Evolutionary conservation across 139 green algal genomes (phyloP).

Genomic region (Chlorella sp.): DNA sequence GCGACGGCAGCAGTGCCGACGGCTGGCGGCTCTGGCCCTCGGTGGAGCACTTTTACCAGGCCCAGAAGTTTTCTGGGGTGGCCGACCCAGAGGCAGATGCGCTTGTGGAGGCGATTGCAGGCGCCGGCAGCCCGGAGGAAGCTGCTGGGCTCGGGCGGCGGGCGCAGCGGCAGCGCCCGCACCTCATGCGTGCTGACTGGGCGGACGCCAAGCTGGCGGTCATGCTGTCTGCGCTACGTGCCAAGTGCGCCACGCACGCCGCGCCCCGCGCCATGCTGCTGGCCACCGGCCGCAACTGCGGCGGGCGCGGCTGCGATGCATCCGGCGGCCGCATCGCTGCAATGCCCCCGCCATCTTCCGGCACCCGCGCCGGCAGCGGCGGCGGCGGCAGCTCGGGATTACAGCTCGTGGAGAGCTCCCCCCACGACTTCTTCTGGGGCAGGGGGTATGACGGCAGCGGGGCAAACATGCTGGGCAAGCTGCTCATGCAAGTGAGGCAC

Average conservation of each 20-base stretch:
- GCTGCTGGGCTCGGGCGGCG: constrained; percentile 83
- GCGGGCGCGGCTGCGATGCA: constrained; percentile 53
- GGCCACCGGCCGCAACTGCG: constrained; percentile 46
- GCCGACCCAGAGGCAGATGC: constrained; percentile 40
- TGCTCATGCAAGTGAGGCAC: constrained; percentile 87
- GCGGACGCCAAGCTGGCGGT: constrained; percentile 74
- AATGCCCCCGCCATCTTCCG: not conserved
- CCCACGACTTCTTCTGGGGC: constrained; percentile 93
- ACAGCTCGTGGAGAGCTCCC: constrained; percentile 79
- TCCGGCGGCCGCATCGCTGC: not conserved
- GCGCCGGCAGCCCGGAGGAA: constrained; percentile 85
- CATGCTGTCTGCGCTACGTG: constrained; percentile 84
- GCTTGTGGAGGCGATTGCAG: constrained; percentile 76
- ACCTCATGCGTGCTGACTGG: constrained; percentile 90
- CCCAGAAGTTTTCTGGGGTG: constrained; percentile 88
- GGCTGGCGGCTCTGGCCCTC: constrained; percentile 62
- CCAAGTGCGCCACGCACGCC: constrained; percentile 87
- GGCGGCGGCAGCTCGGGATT: not conserved
- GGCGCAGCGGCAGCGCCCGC: constrained; percentile 67
- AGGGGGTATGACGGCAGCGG: constrained; percentile 82
- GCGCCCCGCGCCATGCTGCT: constrained; percentile 82
- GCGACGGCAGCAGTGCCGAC: not conserved
- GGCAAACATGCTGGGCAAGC: constrained; percentile 85
- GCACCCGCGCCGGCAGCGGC: not conserved
- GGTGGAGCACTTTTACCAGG: constrained; percentile 94